Percentiles rank a stretch among this genome's conserved stretches.
Evolutionary conservation across 1,139 yeast genomes (phyloP).

Genomic region (Geotrichum australiense): DNA sequence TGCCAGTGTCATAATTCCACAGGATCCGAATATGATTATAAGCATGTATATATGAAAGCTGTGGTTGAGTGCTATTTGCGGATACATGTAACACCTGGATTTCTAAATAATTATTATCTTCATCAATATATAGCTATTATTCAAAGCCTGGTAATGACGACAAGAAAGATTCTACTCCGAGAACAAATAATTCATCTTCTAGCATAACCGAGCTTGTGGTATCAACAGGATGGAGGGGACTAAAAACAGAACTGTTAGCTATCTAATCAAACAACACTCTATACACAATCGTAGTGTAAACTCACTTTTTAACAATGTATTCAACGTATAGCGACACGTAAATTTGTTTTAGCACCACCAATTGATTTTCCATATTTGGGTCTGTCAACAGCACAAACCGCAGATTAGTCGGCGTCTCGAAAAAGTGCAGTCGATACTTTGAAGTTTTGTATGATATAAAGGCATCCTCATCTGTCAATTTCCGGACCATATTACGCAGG

Average conservation of each 20-base stretch:
- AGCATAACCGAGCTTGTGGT: constrained; percentile 33
- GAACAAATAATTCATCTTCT: constrained; percentile 36
- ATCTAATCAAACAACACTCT: background rate
- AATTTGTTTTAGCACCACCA: constrained; percentile 55
- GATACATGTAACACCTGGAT: too few relatives aligned
- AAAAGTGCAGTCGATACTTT: constrained; percentile 67
- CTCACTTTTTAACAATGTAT: constrained; percentile 57
- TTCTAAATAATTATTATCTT: too few relatives aligned
- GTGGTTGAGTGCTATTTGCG: too few relatives aligned
- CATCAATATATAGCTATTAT: constrained; percentile 15
- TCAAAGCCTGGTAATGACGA: constrained; percentile 34
- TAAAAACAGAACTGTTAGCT: constrained; percentile 9
- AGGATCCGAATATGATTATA: too few relatives aligned
- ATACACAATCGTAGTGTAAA: constrained; percentile 5
- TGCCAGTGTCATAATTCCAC: too few relatives aligned
- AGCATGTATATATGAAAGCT: too few relatives aligned
- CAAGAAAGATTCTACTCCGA: constrained; percentile 37
- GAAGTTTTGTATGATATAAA: constrained; percentile 66
- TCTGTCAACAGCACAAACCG: constrained; percentile 73
- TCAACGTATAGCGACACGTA: constrained; percentile 63
- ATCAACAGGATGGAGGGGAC: constrained; percentile 35
- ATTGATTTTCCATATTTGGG: constrained; percentile 52
- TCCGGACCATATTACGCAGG: constrained; percentile 63
- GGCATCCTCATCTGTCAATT: constrained; percentile 45
- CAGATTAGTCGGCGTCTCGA: constrained; percentile 72